Base-by-base conservation (phyloP, 257 asterid species). In the Orobanche coerulescens region DNA sequence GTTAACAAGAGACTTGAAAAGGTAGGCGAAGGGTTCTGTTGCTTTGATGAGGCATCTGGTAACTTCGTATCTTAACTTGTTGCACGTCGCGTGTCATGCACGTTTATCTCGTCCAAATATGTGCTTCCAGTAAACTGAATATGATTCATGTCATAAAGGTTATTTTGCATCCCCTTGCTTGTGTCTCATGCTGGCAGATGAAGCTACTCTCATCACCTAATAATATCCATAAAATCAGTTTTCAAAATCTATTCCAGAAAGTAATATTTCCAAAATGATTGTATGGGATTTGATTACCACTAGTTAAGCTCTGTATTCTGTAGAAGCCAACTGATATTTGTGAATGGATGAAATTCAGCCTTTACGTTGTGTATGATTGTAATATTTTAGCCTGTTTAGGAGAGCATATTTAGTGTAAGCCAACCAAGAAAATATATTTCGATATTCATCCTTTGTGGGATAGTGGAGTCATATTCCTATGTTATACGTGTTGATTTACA, bases 1-100 rank as follows among this genome's bases (percentile, higher is more conserved):
- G 96, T 91, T 59, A 44, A 85, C 43, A 91, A 91, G 75, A 83
- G 96, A 72, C 96, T 87, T 65, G 96, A 83, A 74, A 91, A 91
- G 96, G 97, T 82, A 69, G 33, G 77, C 64, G 62, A 24, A 30
- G n/a, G n/a, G n/a, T 16, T n/a, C 47, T 69, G 22, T 58, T 49
- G 7, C 58, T 24, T 34, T 53, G 40, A 24, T 56, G 64, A 40
- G 26, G 31, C 22, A 20, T 44, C 26, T 25, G 15, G 40, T 52
- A 28, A 31, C 54, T 50, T 61, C 51, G 23, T 37, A 44, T 15
- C 46, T 56, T 15, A 64, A 50, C 23, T 44, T 16, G 7, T 42
- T 26, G 30, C 43, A 12, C 13, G 44, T 31, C 36, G 23, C 34
- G 4, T 36, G 50, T 25, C 39, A 58, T 37, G 16, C 44, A 30